Conservation (phyloP, 2,329 filamentous ascomycete genomes). For the Diaporthe citri region DNA sequence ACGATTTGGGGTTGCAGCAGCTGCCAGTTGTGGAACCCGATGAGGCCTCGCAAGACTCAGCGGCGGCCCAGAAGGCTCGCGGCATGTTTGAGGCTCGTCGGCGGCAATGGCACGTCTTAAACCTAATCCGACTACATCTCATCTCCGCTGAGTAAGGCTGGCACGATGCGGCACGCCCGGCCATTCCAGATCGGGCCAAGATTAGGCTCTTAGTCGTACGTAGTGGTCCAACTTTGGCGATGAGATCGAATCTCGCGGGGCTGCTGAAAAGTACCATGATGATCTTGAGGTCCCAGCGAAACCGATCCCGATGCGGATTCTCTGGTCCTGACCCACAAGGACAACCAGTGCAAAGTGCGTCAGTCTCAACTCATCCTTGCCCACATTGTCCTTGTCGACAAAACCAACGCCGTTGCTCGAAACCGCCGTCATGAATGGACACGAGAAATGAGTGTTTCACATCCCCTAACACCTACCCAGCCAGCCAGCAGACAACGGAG, state of each 20-base stretch:
- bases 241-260: conserved; percentile 20
- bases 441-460: conserved; percentile 41
- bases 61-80: not conserved
- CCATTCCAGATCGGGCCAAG: conserved; percentile 17
- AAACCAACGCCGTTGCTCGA: conserved; percentile 28
- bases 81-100: conserved; percentile 30
- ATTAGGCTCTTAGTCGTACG: not conserved
- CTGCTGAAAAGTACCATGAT: conserved; percentile 9
- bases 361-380: not conserved
- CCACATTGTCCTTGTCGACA: not conserved
- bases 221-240: conserved; percentile 2
- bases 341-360: not conserved
- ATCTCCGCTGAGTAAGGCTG: conserved; percentile 30
- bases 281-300: conserved; percentile 14
- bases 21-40: not conserved
- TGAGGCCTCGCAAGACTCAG: not conserved
- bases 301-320: conserved; percentile 2
- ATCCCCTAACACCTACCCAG: conserved; percentile 21
- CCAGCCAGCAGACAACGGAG: conserved; percentile 18
- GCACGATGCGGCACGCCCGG: conserved; percentile 1
- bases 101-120: conserved; percentile 25
- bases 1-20: not conserved
- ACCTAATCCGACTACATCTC: conserved; percentile 35
- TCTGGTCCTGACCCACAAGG: conserved; percentile 5
- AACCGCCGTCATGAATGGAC: conserved; percentile 37